phyloP scores from a whole-genome alignment of 306 rosid genomes.

The Gleditsia sinensis region DNA sequence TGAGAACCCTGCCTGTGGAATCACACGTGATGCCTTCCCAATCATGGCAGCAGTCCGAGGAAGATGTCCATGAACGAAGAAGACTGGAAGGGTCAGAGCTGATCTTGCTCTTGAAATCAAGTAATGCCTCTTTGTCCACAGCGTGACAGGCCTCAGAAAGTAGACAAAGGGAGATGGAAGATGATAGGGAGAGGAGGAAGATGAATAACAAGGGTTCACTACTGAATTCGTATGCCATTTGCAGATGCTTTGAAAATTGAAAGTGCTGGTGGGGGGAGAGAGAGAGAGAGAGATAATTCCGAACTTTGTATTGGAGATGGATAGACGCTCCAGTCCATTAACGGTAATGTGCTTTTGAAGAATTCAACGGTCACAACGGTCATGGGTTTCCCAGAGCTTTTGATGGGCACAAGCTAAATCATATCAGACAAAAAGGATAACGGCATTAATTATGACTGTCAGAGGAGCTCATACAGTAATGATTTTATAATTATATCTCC shows the following conservation, averaged over 20 bases:
- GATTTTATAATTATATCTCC: neutral
- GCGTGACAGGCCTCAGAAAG: conserved; percentile 46
- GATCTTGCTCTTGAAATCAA: conserved; percentile 55
- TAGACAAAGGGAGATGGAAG: conserved; percentile 2
- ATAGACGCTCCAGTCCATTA: neutral
- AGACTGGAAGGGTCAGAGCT: conserved; percentile 57
- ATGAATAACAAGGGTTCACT: conserved; percentile 4
- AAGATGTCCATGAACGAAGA: conserved; percentile 50
- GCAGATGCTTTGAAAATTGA: neutral
- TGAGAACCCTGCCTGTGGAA: conserved; percentile 53
- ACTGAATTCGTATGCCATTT: conserved; percentile 13
- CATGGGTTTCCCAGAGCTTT: no score
- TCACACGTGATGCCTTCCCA: conserved; percentile 69
- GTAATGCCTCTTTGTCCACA: conserved; percentile 56
- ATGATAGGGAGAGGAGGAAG: conserved; percentile 31
- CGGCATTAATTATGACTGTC: neutral
- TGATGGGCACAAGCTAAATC: neutral
- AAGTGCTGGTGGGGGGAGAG: neutral
- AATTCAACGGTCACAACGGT: neutral
- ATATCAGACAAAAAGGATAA: neutral
- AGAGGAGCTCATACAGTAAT: neutral
- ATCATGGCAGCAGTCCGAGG: conserved; percentile 60
- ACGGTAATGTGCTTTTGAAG: neutral
- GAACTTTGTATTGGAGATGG: neutral
- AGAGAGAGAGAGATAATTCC: neutral